phyloP scores from a whole-genome alignment of 352 stramenopile species.

The Aphanomyces astaci region DNA sequence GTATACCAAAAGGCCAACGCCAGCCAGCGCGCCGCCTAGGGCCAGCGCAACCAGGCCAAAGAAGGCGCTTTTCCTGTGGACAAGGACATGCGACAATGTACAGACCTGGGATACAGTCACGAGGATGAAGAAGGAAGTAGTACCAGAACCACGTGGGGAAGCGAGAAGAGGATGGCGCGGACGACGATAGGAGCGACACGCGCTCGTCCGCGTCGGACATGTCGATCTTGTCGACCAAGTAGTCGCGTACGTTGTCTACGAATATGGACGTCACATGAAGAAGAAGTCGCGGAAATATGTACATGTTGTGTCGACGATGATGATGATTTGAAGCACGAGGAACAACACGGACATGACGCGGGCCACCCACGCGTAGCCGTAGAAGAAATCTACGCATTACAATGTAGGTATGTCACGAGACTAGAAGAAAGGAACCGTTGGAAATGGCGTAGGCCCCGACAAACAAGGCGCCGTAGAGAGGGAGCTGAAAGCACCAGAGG shows the following conservation, averaged over 20 bases:
- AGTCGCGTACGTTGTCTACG: slow-evolving; percentile 63
- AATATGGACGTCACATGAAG: no score
- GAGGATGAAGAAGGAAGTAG: neutral
- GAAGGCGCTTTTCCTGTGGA: slow-evolving; percentile 45
- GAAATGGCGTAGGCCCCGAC: slow-evolving; percentile 56
- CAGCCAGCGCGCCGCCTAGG: slow-evolving; percentile 23
- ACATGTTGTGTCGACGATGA: slow-evolving; percentile 73
- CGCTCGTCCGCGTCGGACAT: slow-evolving; percentile 44
- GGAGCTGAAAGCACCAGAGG: slow-evolving; percentile 53
- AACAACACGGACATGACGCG: slow-evolving; percentile 53
- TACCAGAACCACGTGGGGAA: slow-evolving; percentile 16
- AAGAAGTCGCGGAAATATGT: slow-evolving; percentile 1
- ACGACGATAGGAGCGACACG: slow-evolving; percentile 38
- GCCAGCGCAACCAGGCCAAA: slow-evolving; percentile 36
- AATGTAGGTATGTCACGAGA: no score
- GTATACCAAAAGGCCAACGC: slow-evolving; percentile 38
- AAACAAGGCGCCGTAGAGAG: slow-evolving; percentile 44
- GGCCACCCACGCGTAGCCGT: slow-evolving; percentile 51
- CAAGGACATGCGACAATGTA: neutral
- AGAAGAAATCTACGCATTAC: slow-evolving; percentile 44
- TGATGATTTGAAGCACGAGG: slow-evolving; percentile 71
- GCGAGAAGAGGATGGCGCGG: slow-evolving; percentile 18
- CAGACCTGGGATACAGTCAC: slow-evolving; percentile 4
- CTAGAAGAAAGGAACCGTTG: slow-evolving; percentile 32
- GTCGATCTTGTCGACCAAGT: slow-evolving; percentile 61